Percentiles rank a stretch among this genome's conserved stretches.
Conservation (phyloP, 2,329 filamentous ascomycete species). For the Thermoascus crustaceus region DNA sequence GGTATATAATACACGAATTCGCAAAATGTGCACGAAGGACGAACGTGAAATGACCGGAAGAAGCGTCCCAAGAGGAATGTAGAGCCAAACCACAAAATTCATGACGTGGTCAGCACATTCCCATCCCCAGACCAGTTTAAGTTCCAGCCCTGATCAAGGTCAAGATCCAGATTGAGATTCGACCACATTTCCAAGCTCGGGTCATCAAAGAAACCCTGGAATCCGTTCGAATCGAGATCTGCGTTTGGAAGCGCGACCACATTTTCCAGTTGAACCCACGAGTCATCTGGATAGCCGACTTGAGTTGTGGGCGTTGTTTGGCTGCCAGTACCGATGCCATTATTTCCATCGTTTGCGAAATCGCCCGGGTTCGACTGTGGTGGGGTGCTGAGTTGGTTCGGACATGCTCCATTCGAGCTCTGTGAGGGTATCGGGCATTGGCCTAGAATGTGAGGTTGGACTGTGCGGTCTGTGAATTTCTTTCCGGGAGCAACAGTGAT, state of each 20-base stretch:
- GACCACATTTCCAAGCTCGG: constrained; percentile 19
- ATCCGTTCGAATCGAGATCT: constrained; percentile 15
- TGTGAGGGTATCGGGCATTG: constrained; percentile 7
- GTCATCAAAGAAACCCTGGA: constrained; percentile 18
- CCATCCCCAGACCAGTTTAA: constrained; percentile 27
- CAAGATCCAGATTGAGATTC: constrained; percentile 21
- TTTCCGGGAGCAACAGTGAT: constrained; percentile 29
- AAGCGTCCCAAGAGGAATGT: no score
- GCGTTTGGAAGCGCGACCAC: constrained; percentile 11
- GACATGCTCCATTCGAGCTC: constrained; percentile 6
- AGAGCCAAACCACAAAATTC: background rate
- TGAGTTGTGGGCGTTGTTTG: constrained; percentile 3
- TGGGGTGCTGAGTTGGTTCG: constrained; percentile 17
- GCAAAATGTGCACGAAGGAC: no score
- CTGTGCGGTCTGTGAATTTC: constrained; percentile 15
- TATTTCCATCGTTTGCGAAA: constrained; percentile 3
- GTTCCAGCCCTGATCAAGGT: constrained; percentile 34
- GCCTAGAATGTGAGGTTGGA: constrained; percentile 7
- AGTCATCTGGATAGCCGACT: constrained; percentile 10
- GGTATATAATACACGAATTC: no score
- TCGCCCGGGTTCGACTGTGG: constrained; percentile 16
- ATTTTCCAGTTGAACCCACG: constrained; percentile 15
- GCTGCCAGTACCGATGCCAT: background rate
- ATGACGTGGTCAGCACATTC: background rate
- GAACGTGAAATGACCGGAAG: no score